Evolutionary conservation across 305 asterid species (phyloP).

Genomic region (Solanum aculeatissimum): DNA sequence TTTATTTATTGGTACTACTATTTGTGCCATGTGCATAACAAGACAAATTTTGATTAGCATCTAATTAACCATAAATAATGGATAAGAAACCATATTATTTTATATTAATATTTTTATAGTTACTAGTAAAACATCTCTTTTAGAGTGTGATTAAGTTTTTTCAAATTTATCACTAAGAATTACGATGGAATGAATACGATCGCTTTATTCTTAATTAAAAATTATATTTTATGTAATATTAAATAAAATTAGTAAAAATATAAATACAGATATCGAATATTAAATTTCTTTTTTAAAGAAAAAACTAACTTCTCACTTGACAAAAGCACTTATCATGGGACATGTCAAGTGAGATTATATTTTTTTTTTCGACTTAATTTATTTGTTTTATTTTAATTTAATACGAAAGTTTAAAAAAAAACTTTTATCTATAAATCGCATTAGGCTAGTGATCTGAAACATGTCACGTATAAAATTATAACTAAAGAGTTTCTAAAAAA

Average conservation of each 20-base stretch:
- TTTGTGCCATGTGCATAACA: not conserved
- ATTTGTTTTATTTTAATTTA: too few species aligned
- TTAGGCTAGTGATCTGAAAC: too few species aligned
- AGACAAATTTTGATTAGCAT: not conserved
- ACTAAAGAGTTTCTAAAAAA: too few species aligned
- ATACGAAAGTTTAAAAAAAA: too few species aligned
- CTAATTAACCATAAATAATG: not conserved
- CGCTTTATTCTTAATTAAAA: not conserved
- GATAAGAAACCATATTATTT: not conserved
- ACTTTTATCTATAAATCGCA: too few species aligned
- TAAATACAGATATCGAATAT: not conserved
- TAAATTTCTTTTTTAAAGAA: not conserved
- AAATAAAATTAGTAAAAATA: not conserved
- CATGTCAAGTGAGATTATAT: not conserved
- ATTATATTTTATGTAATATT: fast-evolving
- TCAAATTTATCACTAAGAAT: not conserved
- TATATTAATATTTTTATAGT: not conserved
- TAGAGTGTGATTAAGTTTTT: not conserved
- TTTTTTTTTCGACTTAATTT: too few species aligned
- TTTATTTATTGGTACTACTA: not conserved
- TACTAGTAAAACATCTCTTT: not conserved
- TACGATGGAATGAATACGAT: not conserved
- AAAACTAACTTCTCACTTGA: not conserved
- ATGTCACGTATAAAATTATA: too few species aligned
- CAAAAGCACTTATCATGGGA: not conserved